Base-by-base conservation (phyloP, 140 eudicot genomes). In the Bidens hawaiensis region DNA sequence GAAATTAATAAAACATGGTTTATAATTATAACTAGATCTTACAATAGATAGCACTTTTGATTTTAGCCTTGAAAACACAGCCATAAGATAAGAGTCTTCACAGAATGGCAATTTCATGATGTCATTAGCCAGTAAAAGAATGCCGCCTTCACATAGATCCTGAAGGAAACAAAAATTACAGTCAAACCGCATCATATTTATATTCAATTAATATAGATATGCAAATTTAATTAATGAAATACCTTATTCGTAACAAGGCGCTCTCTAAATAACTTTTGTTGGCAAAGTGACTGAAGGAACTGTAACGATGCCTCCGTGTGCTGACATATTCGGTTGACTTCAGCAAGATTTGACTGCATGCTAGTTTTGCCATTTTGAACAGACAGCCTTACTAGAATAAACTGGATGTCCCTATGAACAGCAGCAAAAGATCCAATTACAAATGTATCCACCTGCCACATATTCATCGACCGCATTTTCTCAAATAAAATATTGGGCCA, bases 131-230 rank as follows among this genome's bases (percentile, higher is more conserved):
- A 94, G 81, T 58, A 74, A 62, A 61, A 94, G 94, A 46, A 94
- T 76, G 40, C 97, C 97, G 50, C 94, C 99, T 77, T 85, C 83
- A 77, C 97, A 83, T 59, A 94, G 77, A 72, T 85, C 97, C 99
- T 94, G 81, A 77, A 54, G 67, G 56, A 43, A 53, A 52, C 28
- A 74, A 64, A 24, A 54, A 16, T 12, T 68, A 26, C 45, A 45
- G 43, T 46, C 63, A 57, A 59, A 68, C 15, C 12, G 16, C 66
- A 62, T 65, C 54, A 50, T 46, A 25, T n/a, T 45, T 16, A 40
- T 42, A 23, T 52, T 34, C 27, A 34, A n/a, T n/a, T n/a, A n/a
- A n/a, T n/a, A n/a, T 23, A 48, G 24, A 74, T 8, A 34, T 13
- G 27, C 21, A 12, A 21, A 42, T 25, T 11, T 15, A 58, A 26